These are phyloP conservation scores for Fereydounia khargensis DNA, from an alignment of 1,284 basidiomycete species.

Conservation along the genomic window DNA sequence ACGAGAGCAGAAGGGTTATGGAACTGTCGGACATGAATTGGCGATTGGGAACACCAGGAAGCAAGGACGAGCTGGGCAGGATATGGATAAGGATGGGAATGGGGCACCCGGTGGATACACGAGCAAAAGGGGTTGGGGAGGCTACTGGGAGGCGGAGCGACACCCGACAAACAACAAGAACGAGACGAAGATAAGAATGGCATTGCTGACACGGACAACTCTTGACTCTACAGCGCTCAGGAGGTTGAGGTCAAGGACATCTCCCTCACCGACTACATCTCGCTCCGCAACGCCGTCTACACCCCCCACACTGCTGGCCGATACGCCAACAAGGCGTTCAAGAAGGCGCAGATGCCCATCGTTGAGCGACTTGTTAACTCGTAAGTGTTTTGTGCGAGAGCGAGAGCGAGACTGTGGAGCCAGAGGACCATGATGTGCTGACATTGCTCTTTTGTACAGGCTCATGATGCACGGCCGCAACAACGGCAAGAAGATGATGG, in stretches of 20 bases:
- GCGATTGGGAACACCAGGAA: not conserved
- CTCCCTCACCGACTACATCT: conserved; percentile 80
- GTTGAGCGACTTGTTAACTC: conserved; percentile 98
- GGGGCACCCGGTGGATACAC: too few relatives aligned
- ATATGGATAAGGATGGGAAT: too few relatives aligned
- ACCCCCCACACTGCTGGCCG: conserved; percentile 95
- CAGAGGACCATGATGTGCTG: not conserved
- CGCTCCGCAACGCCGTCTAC: conserved; percentile 97
- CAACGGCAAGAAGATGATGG: conserved; percentile 99
- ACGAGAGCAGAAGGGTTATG: conserved; percentile 6
- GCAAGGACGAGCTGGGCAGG: not conserved
- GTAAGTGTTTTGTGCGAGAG: conserved; percentile 64
- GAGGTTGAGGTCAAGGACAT: conserved; percentile 99
- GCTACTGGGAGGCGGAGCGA: too few relatives aligned
- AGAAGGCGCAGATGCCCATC: conserved; percentile 99
- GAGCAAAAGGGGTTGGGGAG: too few relatives aligned
- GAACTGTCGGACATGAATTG: not conserved
- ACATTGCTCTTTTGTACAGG: not conserved
- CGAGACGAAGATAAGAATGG: too few relatives aligned
- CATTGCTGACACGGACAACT: too few relatives aligned
- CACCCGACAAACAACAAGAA: too few relatives aligned
- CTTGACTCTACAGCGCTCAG: conserved; percentile 43
- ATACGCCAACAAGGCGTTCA: conserved; percentile 99
- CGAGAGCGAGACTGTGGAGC: too few relatives aligned
- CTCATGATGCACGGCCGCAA: conserved; percentile 99